Percentiles rank a stretch among this genome's conserved stretches.
These are phyloP conservation scores for Nosema granulosis DNA, from an alignment of 371 early-diverging fungal genomes.

Conservation along the genomic window DNA sequence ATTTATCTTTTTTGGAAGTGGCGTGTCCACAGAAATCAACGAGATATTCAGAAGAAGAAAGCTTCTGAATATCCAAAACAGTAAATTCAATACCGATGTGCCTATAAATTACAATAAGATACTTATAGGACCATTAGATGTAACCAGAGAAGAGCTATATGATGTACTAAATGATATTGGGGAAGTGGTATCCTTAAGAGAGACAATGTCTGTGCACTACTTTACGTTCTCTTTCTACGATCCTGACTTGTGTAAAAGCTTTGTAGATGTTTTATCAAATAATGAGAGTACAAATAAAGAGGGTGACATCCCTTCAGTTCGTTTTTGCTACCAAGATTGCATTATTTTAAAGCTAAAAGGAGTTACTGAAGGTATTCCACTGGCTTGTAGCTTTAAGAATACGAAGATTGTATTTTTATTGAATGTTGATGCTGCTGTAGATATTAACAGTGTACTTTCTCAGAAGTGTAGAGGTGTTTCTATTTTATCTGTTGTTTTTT, in stretches of 20 bases:
- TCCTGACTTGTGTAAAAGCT: neutral
- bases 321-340: slow-evolving; percentile 28
- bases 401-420: slow-evolving; percentile 27
- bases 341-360: neutral
- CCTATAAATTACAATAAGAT: slow-evolving; percentile 24
- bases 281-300: neutral
- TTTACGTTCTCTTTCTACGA: slow-evolving; percentile 18
- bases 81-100: slow-evolving; percentile 22
- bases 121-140: slow-evolving; percentile 24
- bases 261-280: slow-evolving; percentile 24
- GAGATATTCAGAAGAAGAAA: neutral
- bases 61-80: neutral
- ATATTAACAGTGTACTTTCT: neutral
- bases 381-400: neutral
- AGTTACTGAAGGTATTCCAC: slow-evolving; percentile 2
- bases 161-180: slow-evolving; percentile 28
- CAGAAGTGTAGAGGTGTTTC: neutral
- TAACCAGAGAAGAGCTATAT: neutral
- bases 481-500: no score
- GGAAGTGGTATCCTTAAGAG: slow-evolving; percentile 8
- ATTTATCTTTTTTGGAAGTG: neutral
- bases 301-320: neutral
- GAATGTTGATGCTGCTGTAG: neutral
- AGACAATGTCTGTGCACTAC: neutral
- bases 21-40: neutral